Evolutionary conservation across 352 stramenopile species (phyloP), one percentile per base, ranked within the genome.

Genomic region (Lagenidium giganteum): DNA sequence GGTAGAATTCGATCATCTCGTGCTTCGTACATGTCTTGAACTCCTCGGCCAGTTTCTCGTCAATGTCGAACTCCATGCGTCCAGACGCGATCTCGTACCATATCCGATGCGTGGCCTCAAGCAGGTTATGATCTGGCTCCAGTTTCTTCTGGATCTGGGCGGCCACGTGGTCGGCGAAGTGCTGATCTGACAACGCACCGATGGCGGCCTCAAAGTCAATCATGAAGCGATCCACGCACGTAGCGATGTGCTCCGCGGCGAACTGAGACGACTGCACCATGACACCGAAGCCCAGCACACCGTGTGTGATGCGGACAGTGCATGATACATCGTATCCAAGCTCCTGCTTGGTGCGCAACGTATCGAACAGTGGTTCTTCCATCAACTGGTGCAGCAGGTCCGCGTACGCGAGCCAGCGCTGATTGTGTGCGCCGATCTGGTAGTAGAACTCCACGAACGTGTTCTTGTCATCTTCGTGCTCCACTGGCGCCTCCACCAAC

Each of bases 301-400:
- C 72, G 39, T 87, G 72, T 4, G 76, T 87, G 18, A 83, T 57
- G 18, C 73, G 70, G 40, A 84, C 67, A 5, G 61, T 81, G 50
- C 81, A 93, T 14, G 70, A 86, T n/a, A 93, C 80, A 32, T 85
- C 78, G 57, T 93, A 93, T 3, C 80, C 81, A 3, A 93, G 58
- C 42, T 92, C 80, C 35, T 93, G 64, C 48, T 92, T 91, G 3
- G 81, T 93, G 18, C 81, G 72, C 24, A 93, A 51, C 3, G 70
- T 78, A 27, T 92, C 77, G 49, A 89, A 93, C 13, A 92, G 54
- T 20, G 81, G 81, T 38, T 93, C 81, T 27, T 85, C 77, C 77
- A 93, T 93, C 31, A 92, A 47, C 29, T 87, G 65, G 33, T 90
- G 71, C 20, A 93, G 43, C 46, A 93, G 50, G 28, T 91, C 79